A percentile compares a stretch with the other conserved stretches of the same genome.
These are phyloP conservation scores for Pseudoneurospora amorphoporcata DNA, from an alignment of 495 filamentous ascomycete species.

Conservation along the genomic window DNA sequence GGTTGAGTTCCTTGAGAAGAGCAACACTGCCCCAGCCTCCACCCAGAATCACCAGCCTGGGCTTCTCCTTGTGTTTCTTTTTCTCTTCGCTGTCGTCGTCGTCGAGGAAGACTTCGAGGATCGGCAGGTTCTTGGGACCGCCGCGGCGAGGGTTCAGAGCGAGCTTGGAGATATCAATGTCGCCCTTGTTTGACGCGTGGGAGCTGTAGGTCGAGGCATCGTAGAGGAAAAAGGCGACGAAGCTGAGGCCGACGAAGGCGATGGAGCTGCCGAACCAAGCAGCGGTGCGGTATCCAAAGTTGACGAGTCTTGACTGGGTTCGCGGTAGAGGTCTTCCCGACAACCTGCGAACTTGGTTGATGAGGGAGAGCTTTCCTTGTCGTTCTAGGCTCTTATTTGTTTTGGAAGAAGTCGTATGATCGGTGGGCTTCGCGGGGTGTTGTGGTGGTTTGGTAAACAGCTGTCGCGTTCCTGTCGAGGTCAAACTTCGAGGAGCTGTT, in stretches of 20 bases:
- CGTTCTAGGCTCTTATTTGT: background rate
- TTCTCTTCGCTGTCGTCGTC: conserved; percentile 70
- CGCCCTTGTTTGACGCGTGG: conserved; percentile 42
- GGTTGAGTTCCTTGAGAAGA: conserved; percentile 78
- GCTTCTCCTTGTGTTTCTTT: conserved; percentile 67
- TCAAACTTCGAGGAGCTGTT: background rate
- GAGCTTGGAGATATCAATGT: conserved; percentile 71
- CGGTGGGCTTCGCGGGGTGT: background rate
- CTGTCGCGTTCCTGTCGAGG: background rate
- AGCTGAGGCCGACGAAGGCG: conserved; percentile 33
- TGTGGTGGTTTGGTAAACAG: background rate
- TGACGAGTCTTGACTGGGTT: conserved; percentile 30
- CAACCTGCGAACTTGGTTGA: conserved; percentile 22
- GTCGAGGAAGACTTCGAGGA: conserved; percentile 74
- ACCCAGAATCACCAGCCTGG: conserved; percentile 82
- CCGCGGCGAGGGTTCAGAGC: conserved; percentile 75
- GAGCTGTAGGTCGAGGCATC: conserved; percentile 86
- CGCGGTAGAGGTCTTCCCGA: conserved; percentile 41
- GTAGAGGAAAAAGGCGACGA: conserved; percentile 86
- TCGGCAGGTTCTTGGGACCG: conserved; percentile 93
- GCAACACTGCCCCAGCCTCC: conserved; percentile 94
- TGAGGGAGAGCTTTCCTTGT: conserved; percentile 4
- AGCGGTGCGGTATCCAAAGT: conserved; percentile 41
- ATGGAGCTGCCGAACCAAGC: conserved; percentile 40
- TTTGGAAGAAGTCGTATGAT: background rate